A percentile compares a stretch with the other conserved stretches of the same genome.
phyloP scores from a whole-genome alignment of 495 filamentous ascomycete species.

The Neurospora tetraspora region DNA sequence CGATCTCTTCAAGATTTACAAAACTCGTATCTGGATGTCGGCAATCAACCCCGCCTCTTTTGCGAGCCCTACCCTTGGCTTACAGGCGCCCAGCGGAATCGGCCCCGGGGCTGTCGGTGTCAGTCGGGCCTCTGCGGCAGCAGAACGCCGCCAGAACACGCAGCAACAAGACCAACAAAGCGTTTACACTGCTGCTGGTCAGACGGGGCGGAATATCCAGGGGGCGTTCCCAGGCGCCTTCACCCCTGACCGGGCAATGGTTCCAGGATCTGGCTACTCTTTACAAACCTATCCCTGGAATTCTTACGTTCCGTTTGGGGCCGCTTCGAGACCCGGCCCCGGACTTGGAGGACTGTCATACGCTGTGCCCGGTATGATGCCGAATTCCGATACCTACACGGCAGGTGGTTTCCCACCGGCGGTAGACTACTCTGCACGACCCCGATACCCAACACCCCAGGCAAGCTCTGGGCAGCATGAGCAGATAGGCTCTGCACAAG shows the following conservation, averaged over 20 bases:
- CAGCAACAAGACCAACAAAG: constrained; percentile 30
- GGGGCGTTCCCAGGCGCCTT: constrained; percentile 28
- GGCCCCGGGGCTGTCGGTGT: constrained; percentile 50
- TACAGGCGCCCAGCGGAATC: constrained; percentile 55
- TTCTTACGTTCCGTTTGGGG: constrained; percentile 35
- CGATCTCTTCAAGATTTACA: constrained; percentile 97
- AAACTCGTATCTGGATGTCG: constrained; percentile 98
- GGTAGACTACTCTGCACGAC: constrained; percentile 32
- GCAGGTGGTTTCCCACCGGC: constrained; percentile 28
- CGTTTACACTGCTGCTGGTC: constrained; percentile 7
- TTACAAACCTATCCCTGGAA: constrained; percentile 29
- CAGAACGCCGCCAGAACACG: constrained; percentile 38
- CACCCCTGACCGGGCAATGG: constrained; percentile 25
- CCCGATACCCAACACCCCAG: constrained; percentile 34
- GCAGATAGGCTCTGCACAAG: constrained; percentile 22
- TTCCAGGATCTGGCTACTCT: constrained; percentile 24
- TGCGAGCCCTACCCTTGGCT: constrained; percentile 65
- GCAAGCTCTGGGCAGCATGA: constrained; percentile 27
- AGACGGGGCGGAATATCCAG: constrained; percentile 28
- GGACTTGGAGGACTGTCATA: constrained; percentile 19
- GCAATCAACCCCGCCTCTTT: constrained; percentile 97
- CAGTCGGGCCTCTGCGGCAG: constrained; percentile 24
- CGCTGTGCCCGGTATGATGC: constrained; percentile 25
- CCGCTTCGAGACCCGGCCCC: constrained; percentile 26
- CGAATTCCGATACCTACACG: constrained; percentile 31